phyloP scores from a whole-genome alignment of 116 monocot species.

The Dioscorea cayenensis region DNA sequence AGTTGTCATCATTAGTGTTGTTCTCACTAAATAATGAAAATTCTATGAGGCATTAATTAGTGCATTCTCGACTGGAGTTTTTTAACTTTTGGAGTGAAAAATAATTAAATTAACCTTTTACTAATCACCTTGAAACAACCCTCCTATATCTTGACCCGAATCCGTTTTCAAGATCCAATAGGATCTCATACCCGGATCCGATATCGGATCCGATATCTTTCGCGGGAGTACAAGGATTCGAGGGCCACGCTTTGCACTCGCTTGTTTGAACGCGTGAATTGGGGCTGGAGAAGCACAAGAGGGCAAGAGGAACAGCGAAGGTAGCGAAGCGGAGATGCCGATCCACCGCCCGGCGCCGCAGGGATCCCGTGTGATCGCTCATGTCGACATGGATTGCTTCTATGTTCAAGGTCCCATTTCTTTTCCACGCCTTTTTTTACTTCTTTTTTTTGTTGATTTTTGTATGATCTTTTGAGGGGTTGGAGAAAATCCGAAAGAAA shows the following conservation, averaged over 20 bases:
- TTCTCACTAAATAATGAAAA: no score
- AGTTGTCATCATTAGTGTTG: no score
- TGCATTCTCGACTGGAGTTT: no score
- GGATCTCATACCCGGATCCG: no score
- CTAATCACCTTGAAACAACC: no score
- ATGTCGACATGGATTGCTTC: constrained; percentile 99
- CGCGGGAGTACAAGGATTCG: no score
- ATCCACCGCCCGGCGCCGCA: constrained; percentile 69
- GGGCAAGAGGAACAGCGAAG: neutral
- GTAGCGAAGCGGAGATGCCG: constrained; percentile 38
- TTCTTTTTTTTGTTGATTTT: neutral
- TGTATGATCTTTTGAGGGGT: no score
- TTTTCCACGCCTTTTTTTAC: neutral
- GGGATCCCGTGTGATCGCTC: constrained; percentile 84
- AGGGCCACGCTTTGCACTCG: neutral
- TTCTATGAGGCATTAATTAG: no score
- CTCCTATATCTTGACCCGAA: neutral
- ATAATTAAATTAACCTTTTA: no score
- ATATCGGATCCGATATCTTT: no score
- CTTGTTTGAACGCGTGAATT: neutral
- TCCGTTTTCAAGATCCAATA: neutral
- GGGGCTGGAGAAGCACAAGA: neutral
- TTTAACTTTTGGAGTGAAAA: no score
- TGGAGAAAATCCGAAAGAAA: no score
- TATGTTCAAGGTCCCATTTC: constrained; percentile 80